phyloP scores from a whole-genome alignment of 2,329 filamentous ascomycete genomes.

The Sclerotinia spermophila region DNA sequence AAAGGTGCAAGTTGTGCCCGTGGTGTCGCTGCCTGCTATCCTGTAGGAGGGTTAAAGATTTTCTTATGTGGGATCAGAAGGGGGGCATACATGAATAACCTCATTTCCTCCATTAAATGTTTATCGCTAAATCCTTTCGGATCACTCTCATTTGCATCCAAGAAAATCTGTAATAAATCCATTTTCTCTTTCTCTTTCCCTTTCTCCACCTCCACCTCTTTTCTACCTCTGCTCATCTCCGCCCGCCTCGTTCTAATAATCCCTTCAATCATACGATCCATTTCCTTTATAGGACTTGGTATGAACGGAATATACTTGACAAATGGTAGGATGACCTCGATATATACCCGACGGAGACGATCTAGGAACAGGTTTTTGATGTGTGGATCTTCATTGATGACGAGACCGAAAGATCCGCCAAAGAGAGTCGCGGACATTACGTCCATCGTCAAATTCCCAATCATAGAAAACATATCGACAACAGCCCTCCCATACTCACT shows the following conservation, averaged over 20 bases:
- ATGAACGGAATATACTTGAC: not conserved
- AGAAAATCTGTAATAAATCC: not conserved
- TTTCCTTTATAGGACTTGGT: not conserved
- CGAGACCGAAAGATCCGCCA: not conserved
- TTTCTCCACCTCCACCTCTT: not conserved
- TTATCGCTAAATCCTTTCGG: not conserved
- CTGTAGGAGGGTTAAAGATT: not conserved
- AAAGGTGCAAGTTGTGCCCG: not conserved
- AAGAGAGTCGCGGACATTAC: not conserved
- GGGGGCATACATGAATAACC: conserved; percentile 22
- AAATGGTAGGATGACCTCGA: not conserved
- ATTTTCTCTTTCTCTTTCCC: not conserved
- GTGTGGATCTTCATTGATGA: not conserved
- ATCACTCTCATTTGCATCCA: not conserved
- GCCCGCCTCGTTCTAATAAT: not conserved
- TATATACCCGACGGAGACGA: not conserved
- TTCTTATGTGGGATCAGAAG: fast-evolving
- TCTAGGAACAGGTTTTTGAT: not conserved
- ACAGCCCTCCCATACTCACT: not conserved
- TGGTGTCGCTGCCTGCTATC: conserved; percentile 9
- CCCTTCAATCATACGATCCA: not conserved
- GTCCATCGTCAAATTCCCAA: not conserved
- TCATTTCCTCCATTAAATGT: conserved; percentile 22
- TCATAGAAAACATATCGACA: not conserved
- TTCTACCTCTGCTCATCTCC: not conserved